These are phyloP conservation scores for Parachlorella kessleri DNA, from an alignment of 139 green algal genomes.

Conservation along the genomic window DNA sequence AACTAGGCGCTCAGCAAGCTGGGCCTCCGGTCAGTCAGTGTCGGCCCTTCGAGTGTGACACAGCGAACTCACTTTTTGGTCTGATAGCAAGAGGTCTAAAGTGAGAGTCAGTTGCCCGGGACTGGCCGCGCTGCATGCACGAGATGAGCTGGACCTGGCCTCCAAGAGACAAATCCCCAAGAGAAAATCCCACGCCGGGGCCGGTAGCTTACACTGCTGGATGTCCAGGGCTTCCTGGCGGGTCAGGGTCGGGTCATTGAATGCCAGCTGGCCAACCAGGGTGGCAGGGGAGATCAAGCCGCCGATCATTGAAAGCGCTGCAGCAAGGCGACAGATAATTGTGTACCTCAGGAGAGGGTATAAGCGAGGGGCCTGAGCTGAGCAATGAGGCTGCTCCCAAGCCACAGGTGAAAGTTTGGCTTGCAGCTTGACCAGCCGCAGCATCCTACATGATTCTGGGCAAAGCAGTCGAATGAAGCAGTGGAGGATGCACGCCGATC, in stretches of 20 bases:
- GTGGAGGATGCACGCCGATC: not conserved
- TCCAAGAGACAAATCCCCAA: no score
- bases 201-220: slow-evolving; percentile 1
- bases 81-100: no score
- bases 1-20: no score
- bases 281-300: not conserved
- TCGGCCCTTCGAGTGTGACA: no score
- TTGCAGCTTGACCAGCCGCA: not conserved
- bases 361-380: not conserved
- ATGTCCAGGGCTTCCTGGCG: not conserved
- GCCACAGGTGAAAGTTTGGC: not conserved
- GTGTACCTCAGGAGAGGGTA: not conserved
- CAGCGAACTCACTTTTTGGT: no score
- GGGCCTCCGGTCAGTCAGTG: no score
- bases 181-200: no score
- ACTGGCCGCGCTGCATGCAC: no score
- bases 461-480: not conserved
- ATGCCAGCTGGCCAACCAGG: not conserved
- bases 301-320: not conserved
- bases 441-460: not conserved
- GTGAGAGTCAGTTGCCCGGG: no score
- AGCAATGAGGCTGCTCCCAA: not conserved
- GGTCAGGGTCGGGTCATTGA: not conserved
- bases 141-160: no score
- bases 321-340: not conserved